Evolutionary conservation across 2,329 filamentous ascomycete species (phyloP), one percentile per base, ranked within the genome.

Genomic region (Claviceps purpurea): DNA sequence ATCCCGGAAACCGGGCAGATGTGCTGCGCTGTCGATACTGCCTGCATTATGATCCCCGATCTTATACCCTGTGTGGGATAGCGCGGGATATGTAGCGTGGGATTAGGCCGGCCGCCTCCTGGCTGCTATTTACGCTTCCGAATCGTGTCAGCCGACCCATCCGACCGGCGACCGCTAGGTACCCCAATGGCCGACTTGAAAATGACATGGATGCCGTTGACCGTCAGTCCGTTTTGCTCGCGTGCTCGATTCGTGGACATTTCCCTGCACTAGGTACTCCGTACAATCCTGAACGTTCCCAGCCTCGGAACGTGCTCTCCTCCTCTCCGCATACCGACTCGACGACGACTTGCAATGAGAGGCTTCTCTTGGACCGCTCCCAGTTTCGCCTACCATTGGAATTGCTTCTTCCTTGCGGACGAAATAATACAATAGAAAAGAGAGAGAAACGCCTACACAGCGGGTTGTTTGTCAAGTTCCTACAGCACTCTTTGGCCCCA

Each of bases 201-300:
- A 49, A 20, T 26, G 37, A 49, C 47, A 39, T 47, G 48, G 48
- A 50, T 50, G 48, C 16, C 24, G n/a, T 50, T 14, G 18, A 49
- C 26, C 30, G 3, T 47, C 6, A 37, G 14, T 39, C 38, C 7
- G 30, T 34, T 34, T 34, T 34, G 30, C 30, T 34, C 30, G 30
- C 30, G 30, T 34, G 30, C 30, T 34, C 30, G 30, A 34, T 34
- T 34, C 30, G 30, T 34, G 30, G 30, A 30, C 30, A 30, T 30
- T 30, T 30, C 30, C 8, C 30, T 11, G 30, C 30, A 8, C 2
- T n/a, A n/a, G n/a, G n/a, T 10, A 30, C 20, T 20, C 20, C 4
- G 24, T 24, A 24, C 26, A 30, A 30, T 10, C 26, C 26, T 30
- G 26, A 30, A 30, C 26, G 26, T 30, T 30, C 26, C 26, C 20